Base-by-base conservation (phyloP, 176 grass and related monocot species). In the Elymus sibiricus region DNA sequence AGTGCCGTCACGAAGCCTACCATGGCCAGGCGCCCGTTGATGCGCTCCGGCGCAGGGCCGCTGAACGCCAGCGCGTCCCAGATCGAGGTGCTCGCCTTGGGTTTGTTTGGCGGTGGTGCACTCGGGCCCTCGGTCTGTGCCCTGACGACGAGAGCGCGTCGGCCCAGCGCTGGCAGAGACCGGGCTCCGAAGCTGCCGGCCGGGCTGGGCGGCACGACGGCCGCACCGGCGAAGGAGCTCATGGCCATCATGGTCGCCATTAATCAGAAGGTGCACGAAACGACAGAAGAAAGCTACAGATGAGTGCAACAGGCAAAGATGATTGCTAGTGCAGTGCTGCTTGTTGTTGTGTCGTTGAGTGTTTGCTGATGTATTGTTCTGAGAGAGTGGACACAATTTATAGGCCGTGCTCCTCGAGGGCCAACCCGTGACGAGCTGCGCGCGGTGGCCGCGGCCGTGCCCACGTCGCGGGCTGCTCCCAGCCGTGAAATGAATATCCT, bases 11-110 rank as follows among this genome's bases (percentile, higher is more conserved):
- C 13, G 44, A 47, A 47, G 12, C 44, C 44, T 1, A 47, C 44
- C 44, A 94, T 94, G 2, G 92, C 89, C 1, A 94, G 69, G 0
- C 92, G 53, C 1, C 93, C 93, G 68, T 92, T 94, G 90, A 94
- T 94, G 42, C 93, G 69, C 89, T 94, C 93, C 9, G 93, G 87
- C 2, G 70, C 87, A 0, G 93, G 92, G 0, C 90, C 92, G 58
- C 87, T 88, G 81, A 92, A 92, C 17, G 90, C 90, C 26, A 94
- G 38, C 34, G 84, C 81, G 82, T 94, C 85, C 60, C 70, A 86
- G 9, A 89, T 69, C 2, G 73, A 83, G 5, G 83, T 71, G 47
- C 34, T 53, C 15, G 74, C 46, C 69, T 72, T 72, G 38, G 66
- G 19, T 19, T 70, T 70, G 32, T 72, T 72, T 24, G 69, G 22